A percentile compares a stretch with the other conserved stretches of the same genome.
Evolutionary conservation across 371 early-diverging fungal genomes (phyloP).

Genomic region (Lichtheimia ramosa): DNA sequence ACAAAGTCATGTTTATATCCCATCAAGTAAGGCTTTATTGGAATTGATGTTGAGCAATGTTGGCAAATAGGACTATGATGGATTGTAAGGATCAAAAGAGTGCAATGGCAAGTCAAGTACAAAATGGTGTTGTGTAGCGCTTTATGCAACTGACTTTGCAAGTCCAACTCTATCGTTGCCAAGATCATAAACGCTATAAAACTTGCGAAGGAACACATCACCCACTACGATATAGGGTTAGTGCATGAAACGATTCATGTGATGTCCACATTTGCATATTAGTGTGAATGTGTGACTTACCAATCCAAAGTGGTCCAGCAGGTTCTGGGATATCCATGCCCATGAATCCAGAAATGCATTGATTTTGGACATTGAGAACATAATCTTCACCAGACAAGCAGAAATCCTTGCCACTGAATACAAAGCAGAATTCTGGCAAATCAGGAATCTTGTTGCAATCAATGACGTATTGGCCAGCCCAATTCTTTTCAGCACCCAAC

Average conservation of each 20-base stretch:
- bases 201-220: conserved; percentile 93
- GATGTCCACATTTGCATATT: not conserved
- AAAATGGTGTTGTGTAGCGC: not conserved
- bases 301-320: conserved; percentile 34
- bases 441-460: conserved; percentile 69
- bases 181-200: conserved; percentile 87
- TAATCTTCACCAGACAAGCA: conserved; percentile 60
- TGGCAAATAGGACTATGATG: not conserved
- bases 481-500: conserved; percentile 88
- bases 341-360: conserved; percentile 94
- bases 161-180: conserved; percentile 89
- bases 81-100: not conserved
- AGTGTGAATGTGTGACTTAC: conserved; percentile 1
- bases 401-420: conserved; percentile 71
- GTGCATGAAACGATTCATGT: not conserved
- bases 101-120: not conserved
- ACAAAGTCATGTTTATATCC: too few species aligned
- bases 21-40: not conserved
- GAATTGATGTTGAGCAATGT: too few species aligned
- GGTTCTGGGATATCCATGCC: conserved; percentile 82
- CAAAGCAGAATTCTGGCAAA: conserved; percentile 74
- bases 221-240: conserved; percentile 55
- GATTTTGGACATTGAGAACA: conserved; percentile 74
- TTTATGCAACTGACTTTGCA: conserved; percentile 19
- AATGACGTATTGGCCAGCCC: conserved; percentile 81